Evolutionary conservation across 192 early-diverging fungal species (phyloP), one percentile per base, ranked within the genome.

Genomic region (Oehlia diaphana): DNA sequence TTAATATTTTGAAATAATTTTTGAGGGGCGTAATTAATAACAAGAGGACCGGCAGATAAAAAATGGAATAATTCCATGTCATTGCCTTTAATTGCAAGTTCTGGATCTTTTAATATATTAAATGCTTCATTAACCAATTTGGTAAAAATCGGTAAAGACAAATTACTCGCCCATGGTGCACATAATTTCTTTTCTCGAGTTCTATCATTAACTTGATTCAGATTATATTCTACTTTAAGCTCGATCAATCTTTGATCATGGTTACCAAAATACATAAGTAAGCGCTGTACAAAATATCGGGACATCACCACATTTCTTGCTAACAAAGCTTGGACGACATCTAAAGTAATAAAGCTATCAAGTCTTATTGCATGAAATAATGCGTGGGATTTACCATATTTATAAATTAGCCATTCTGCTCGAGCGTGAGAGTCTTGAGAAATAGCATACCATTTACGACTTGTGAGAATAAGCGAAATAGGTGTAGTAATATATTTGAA

Each of bases 281-380:
- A 26, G n/a, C 73, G 26, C 14, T 74, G 47, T 9, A 74, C 49
- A 74, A 74, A 58, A 23, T 74, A 74, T 74, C 73, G 31, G 1
- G 50, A 44, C 2, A 72, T 14, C 4, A 44, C 14, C 0, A 23
- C 71, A 2, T 72, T 72, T 49, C 35, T 39, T 35, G 26, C 19
- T 9, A 74, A 14, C 10, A 58, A 13, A 42, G 31, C 23, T 33
- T 50, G 21, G 21, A 65, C 12, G 1, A 77, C 37, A 9, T 33
- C 31, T 4, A 77, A 44, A 10, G 63, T 61, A 7, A 65, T 63
- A 39, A 65, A 63, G 8, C 8, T 9, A 23, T 28, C 63, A 2
- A 77, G 23, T 23, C 75, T 77, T 23, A 77, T 19, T 9, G 75
- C 63, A 28, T 77, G n/a, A 44, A 77, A 77, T 19, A 63, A 26